Evolutionary conservation across 805 yeast genomes (phyloP), one percentile per base, ranked within the genome.

Genomic region (Sugiyamaella chiloensis): DNA sequence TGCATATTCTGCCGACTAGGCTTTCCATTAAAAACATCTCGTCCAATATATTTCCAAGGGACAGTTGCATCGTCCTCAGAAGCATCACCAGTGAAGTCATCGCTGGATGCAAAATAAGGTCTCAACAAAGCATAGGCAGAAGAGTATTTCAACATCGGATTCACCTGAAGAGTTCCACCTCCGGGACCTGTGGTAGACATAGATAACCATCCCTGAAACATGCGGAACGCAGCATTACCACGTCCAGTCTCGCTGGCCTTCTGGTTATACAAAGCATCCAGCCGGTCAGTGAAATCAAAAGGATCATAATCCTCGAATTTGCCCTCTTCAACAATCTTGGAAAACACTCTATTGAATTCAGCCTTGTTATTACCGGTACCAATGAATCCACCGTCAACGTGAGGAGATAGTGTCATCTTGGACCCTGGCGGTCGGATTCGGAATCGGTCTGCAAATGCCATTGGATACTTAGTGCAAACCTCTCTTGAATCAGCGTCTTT

Each of bases 151-250:
- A 73, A 47, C 36, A 58, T 52, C 2, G 78, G 77, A 11, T 63
- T 59, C 39, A 73, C 55, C 36, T 59, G 53, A 30, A 73, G 59
- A n/a, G 75, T 65, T 5, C 78, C 77, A 47, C 66, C 72, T 11
- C 66, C 65, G 12, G 69, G 61, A 7, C 63, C 64, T 9, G 61
- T 66, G 9, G 60, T 62, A 11, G 69, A 60, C 51, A 73, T 57
- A 2, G 75, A 64, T 23, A 72, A 49, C 76, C 77, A 73, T 7
- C 76, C 76, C 55, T 73, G 77, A 36, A 71, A 67, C 11, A 72
- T 58, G 44, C 78, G 61, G 55, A 73, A 71, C 8, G 64, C 64
- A 19, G 69, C 59, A 49, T 71, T 66, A 9, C 52, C 53, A 9
- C 52, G 48, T 8, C 42, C 57, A n/a, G 55, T 54, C 35, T 61